Conservation (phyloP, 495 filamentous ascomycete species). For the Podospora fimiseda region DNA sequence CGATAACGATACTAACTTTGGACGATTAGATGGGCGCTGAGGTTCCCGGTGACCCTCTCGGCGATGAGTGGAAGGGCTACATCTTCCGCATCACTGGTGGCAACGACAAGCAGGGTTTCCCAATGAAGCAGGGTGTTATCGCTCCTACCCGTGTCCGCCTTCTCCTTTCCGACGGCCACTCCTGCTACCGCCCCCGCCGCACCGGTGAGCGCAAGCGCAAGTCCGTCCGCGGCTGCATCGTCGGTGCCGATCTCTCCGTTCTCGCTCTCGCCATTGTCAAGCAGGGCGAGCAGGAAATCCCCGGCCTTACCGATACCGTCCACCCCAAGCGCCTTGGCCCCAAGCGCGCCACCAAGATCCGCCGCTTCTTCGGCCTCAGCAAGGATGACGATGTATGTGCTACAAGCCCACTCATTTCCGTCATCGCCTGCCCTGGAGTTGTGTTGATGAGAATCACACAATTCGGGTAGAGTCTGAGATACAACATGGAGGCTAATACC, state of each 20-base stretch:
- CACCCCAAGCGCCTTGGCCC: slow-evolving; percentile 97
- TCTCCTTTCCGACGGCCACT: slow-evolving; percentile 85
- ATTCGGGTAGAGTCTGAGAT: slow-evolving; percentile 52
- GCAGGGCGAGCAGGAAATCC: slow-evolving; percentile 89
- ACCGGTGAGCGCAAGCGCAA: slow-evolving; percentile 98
- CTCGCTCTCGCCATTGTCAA: slow-evolving; percentile 91
- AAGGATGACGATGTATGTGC: slow-evolving; percentile 99
- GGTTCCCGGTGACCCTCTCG: slow-evolving; percentile 87
- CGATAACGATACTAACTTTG: slow-evolving; percentile 24
- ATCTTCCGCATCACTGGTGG: slow-evolving; percentile 97
- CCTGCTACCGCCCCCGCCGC: slow-evolving; percentile 96
- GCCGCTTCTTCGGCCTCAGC: slow-evolving; percentile 95
- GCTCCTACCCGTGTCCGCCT: slow-evolving; percentile 96
- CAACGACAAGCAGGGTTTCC: slow-evolving; percentile 99
- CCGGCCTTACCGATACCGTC: slow-evolving; percentile 91
- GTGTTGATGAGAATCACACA: slow-evolving; percentile 40
- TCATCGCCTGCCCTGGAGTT: slow-evolving; percentile 51
- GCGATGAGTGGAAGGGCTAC: slow-evolving; percentile 99
- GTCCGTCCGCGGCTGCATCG: slow-evolving; percentile 96
- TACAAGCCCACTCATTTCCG: slow-evolving; percentile 31
- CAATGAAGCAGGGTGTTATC: slow-evolving; percentile 99
- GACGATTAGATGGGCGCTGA: slow-evolving; percentile 80
- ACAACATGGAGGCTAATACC: slow-evolving; percentile 34
- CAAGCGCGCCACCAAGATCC: slow-evolving; percentile 99
- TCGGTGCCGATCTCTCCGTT: slow-evolving; percentile 87